Base-by-base conservation (phyloP, 352 stramenopile species). In the Phytophthora sansomeana region DNA sequence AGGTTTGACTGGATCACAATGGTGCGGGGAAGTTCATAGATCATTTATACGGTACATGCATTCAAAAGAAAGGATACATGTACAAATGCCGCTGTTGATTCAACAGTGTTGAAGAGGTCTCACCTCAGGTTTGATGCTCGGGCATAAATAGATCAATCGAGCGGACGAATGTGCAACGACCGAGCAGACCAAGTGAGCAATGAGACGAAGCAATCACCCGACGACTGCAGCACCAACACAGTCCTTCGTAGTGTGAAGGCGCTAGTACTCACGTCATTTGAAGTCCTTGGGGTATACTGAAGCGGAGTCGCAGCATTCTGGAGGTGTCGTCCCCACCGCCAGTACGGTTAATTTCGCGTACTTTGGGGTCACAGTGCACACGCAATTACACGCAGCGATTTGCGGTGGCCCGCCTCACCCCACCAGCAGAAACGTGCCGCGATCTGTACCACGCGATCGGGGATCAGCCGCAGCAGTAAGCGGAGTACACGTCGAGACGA, bases 371-470 rank as follows among this genome's bases (percentile, higher is more conserved):
- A 33, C 13, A 19, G n/a, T 17, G 10, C 32, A 16, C 28, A 38
- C 41, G 42, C 14, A 26, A 55, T 57, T 48, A 28, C 26, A 64
- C 7, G 33, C 33, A n/a, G 33, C 33, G 26, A 28, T 48, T 14
- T 49, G n/a, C 16, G 17, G 38, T 14, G 30, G 44, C 56, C 56
- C 56, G 57, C 57, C 57, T 65, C 57, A 58, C 26, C 43, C 13
- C 56, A 49, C 19, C 42, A 16, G 55, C 58, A 67, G 33, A 60
- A 60, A 60, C 58, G 59, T 53, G 58, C 29, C 29, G 5, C 5
- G 58, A 44, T 44, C 48, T 56, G 43, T 63, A 58, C 57, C 47
- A 58, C 36, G 32, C 28, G 59, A 66, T 66, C 17, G 47, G 58
- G 39, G 30, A 50, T 49, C 59, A 35, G 43, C 5, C 50, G 9